Evolutionary conservation across 106 monocot genomes (phyloP).

Genomic region (Acorus calamus): DNA sequence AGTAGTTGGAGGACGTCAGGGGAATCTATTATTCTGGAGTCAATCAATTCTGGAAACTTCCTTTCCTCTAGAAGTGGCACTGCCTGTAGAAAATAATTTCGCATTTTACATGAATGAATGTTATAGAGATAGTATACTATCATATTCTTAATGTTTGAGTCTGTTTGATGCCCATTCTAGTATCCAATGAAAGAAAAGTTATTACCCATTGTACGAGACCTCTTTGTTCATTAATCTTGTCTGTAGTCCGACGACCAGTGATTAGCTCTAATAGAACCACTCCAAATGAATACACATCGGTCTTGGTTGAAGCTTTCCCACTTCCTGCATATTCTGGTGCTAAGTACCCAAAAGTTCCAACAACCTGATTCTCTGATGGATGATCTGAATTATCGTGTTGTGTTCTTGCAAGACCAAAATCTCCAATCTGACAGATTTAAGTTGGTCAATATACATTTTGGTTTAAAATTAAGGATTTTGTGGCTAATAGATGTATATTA

Average conservation of each 20-base stretch:
- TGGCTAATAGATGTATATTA: neutral
- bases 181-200: neutral
- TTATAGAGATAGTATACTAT: neutral
- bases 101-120: neutral
- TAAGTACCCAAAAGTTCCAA: conserved; percentile 33
- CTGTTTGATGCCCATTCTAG: too few relatives aligned
- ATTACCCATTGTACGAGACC: conserved; percentile 39
- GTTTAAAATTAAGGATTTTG: neutral
- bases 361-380: conserved; percentile 14
- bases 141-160: neutral
- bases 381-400: conserved; percentile 4
- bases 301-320: conserved; percentile 30
- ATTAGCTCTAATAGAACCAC: conserved; percentile 30
- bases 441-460: neutral
- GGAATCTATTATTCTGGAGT: conserved; percentile 22
- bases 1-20: conserved; percentile 40
- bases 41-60: conserved; percentile 36
- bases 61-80: conserved; percentile 31
- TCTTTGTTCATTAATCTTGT: conserved; percentile 12
- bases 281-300: conserved; percentile 40
- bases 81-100: conserved; percentile 14
- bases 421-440: conserved; percentile 23
- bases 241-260: conserved; percentile 14
- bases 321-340: conserved; percentile 41
- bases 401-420: conserved; percentile 35